A percentile compares a stretch with the other conserved stretches of the same genome.
phyloP scores from a whole-genome alignment of 164 flowering plant genomes.

The Nymphaea thermarum region DNA sequence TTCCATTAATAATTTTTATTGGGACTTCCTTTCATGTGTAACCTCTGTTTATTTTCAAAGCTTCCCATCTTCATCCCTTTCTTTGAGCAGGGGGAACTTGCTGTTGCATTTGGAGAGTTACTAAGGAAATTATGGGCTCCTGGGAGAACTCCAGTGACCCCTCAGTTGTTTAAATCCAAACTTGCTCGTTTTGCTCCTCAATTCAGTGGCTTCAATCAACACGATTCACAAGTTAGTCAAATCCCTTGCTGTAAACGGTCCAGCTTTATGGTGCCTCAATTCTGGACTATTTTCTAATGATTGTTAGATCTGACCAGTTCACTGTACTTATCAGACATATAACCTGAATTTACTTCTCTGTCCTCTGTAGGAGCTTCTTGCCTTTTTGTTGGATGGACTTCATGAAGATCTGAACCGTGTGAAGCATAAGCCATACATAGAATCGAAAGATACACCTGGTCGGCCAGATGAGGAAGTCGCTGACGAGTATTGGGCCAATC shows the following conservation, averaged over 20 bases:
- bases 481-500: conserved; percentile 83
- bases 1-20: neutral
- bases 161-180: conserved; percentile 61
- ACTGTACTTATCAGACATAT: neutral
- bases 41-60: neutral
- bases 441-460: conserved; percentile 69
- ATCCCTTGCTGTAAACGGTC: neutral
- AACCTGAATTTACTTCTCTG: neutral
- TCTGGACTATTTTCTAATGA: neutral
- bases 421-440: conserved; percentile 74
- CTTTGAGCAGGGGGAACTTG: conserved; percentile 71
- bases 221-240: conserved; percentile 83
- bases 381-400: conserved; percentile 88
- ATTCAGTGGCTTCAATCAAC: conserved; percentile 85
- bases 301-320: neutral
- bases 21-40: neutral
- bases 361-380: conserved; percentile 63
- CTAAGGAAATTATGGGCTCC: conserved; percentile 79
- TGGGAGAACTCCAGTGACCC: conserved; percentile 58
- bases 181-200: conserved; percentile 86
- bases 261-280: neutral
- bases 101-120: conserved; percentile 87
- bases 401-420: conserved; percentile 96
- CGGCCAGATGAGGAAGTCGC: conserved; percentile 73
- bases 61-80: neutral